Evolutionary conservation across 1,284 basidiomycete genomes (phyloP), one percentile per base, ranked within the genome.

Genomic region (Sparassis latifolia): DNA sequence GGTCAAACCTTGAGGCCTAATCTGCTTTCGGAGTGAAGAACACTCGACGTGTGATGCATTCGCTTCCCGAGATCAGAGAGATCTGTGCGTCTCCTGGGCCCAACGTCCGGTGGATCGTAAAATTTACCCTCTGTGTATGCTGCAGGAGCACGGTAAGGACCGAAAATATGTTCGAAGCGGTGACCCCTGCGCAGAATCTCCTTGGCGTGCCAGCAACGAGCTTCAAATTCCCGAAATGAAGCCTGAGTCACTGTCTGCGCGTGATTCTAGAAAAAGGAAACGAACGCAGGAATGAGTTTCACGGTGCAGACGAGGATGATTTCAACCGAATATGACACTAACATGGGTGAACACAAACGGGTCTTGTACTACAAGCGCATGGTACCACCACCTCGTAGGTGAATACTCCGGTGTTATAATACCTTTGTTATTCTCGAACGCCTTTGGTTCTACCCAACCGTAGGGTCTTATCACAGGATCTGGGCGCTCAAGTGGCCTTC

Each of bases 331-430:
- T n/a, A 38, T 38, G 20, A 20, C n/a, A 53, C 58, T 42, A 45
- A 77, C 78, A 70, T 76, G 77, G 27, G 56, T 62, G 27, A 55
- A 58, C 47, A 77, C 70, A 60, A 80, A 79, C 1, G 77, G 78
- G 60, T 80, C 78, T 10, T 66, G 59, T 33, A 78, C 70, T 47
- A 67, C 65, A 10, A 75, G 51, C 2, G 58, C 39, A 10, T 61
- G 44, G 47, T 45, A 46, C 50, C 37, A 38, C 49, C 46, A 40
- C 52, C 45, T 50, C 50, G 35, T 33, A 45, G 45, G 37, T 55
- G 46, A 49, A 53, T 30, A 52, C 49, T 32, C 37, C 39, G 39
- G 74, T 20, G 20, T 20, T 20, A 20, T 20, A 20, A 20, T 20
- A 20, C 20, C 20, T 20, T 20, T 20, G 20, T 20, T 20, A 20